phyloP scores from a whole-genome alignment of 441 rosid genomes.

The Francoa sonchifolia region DNA sequence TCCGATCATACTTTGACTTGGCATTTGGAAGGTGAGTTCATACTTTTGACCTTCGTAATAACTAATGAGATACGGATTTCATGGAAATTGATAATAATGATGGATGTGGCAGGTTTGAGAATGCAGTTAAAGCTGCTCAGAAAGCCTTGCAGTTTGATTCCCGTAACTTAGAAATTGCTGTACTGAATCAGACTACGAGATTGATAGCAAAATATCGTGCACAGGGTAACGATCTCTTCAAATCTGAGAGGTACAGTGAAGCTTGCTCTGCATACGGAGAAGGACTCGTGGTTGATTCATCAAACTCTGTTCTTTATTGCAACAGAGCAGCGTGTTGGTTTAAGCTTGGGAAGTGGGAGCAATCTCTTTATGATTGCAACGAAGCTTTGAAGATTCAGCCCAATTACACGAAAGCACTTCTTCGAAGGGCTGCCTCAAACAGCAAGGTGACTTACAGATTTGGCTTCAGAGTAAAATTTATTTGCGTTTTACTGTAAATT shows the following conservation, averaged over 20 bases:
- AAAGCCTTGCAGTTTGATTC: conserved; percentile 34
- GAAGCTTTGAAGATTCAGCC: conserved; percentile 51
- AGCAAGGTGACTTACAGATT: conserved; percentile 32
- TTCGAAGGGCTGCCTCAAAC: conserved; percentile 56
- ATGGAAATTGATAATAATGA: conserved; percentile 25
- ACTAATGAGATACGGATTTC: conserved; percentile 11
- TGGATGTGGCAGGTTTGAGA: conserved; percentile 56
- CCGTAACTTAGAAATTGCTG: conserved; percentile 23
- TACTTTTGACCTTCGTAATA: conserved; percentile 8
- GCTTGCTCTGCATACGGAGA: conserved; percentile 60
- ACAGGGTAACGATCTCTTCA: conserved; percentile 45
- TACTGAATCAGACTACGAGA: conserved; percentile 31
- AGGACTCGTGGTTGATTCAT: conserved; percentile 41
- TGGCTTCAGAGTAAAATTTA: background rate
- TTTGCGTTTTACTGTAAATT: background rate
- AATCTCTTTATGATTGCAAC: conserved; percentile 56
- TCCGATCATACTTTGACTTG: conserved; percentile 50
- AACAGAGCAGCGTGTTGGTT: conserved; percentile 71
- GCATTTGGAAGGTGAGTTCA: conserved; percentile 63
- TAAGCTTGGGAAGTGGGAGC: conserved; percentile 52
- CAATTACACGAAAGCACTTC: conserved; percentile 47
- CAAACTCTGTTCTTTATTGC: conserved; percentile 50
- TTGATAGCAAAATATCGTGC: conserved; percentile 45
- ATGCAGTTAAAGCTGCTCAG: conserved; percentile 47
- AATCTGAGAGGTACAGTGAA: conserved; percentile 34